These are phyloP conservation scores for Leishmania arabica DNA, from an alignment of 208 protist genomes.

Conservation along the genomic window DNA sequence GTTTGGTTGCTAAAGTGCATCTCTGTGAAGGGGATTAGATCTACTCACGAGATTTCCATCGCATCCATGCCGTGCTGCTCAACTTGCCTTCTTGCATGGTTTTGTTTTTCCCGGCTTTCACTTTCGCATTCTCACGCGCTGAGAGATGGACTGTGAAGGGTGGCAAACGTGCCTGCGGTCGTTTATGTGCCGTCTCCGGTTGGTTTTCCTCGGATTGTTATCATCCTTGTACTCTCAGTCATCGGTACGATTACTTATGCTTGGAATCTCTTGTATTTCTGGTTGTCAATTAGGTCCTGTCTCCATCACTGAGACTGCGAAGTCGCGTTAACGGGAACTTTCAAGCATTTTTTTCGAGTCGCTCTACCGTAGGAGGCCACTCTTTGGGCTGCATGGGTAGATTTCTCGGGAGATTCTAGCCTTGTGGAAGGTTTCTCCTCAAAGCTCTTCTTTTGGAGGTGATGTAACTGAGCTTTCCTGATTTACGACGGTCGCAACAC, in stretches of 20 bases:
- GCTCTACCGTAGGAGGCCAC: background rate
- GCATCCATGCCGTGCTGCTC: too few relatives aligned
- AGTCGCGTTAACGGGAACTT: too few relatives aligned
- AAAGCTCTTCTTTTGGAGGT: background rate
- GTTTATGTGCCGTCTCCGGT: background rate
- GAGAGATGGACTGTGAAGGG: background rate
- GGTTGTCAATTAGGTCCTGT: background rate
- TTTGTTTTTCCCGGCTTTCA: background rate
- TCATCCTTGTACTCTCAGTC: background rate
- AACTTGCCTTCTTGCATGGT: background rate
- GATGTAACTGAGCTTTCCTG: background rate
- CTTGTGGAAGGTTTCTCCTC: too few relatives aligned
- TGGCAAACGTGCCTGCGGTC: too few relatives aligned
- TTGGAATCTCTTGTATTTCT: background rate
- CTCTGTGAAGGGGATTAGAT: background rate
- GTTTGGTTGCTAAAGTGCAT: background rate
- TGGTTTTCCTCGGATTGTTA: background rate
- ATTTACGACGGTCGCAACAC: background rate
- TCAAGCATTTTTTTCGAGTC: background rate
- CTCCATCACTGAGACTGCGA: background rate
- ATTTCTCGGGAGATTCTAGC: background rate
- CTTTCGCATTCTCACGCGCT: background rate
- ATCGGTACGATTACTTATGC: background rate
- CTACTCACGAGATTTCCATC: too few relatives aligned
- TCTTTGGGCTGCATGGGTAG: background rate